These are phyloP conservation scores for Singerocomus inundabilis DNA, from an alignment of 1,284 basidiomycete species.

Conservation along the genomic window DNA sequence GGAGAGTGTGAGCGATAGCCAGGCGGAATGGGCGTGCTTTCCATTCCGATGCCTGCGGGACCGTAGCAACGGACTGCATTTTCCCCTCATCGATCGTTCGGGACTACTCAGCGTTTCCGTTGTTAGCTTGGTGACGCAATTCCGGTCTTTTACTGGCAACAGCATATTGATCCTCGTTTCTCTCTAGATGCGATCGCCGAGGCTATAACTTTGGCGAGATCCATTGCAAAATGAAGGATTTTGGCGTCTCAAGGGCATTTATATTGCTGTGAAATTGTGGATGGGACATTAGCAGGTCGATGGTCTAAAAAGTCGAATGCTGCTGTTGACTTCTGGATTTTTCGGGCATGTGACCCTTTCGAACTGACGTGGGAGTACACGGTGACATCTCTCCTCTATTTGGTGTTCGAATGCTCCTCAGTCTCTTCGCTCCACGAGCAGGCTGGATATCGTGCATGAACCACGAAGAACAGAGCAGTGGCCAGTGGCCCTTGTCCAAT, in stretches of 20 bases:
- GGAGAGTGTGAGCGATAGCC: constrained; percentile 23
- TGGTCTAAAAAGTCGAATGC: neutral
- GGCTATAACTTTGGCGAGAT: constrained; percentile 15
- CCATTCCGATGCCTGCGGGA: constrained; percentile 30
- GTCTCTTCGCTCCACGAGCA: constrained; percentile 15
- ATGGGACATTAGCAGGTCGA: neutral
- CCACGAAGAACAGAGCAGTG: constrained; percentile 25
- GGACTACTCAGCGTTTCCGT: constrained; percentile 10
- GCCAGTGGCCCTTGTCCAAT: constrained; percentile 8
- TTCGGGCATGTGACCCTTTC: constrained; percentile 17
- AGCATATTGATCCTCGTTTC: constrained; percentile 11
- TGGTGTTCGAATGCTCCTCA: constrained; percentile 2
- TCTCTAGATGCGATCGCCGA: constrained; percentile 20
- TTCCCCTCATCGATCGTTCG: constrained; percentile 22
- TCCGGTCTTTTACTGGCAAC: constrained; percentile 21
- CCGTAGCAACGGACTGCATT: constrained; percentile 23
- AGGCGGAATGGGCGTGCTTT: constrained; percentile 33
- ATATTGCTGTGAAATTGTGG: neutral
- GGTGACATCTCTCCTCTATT: constrained; percentile 7
- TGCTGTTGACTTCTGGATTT: neutral
- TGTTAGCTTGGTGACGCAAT: constrained; percentile 26
- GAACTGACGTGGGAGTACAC: constrained; percentile 10
- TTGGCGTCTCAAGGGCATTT: constrained; percentile 5
- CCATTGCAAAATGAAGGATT: constrained; percentile 7
- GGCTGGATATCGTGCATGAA: constrained; percentile 25